Evolutionary conservation across 108 stramenopile genomes (phyloP).

Genomic region (Cyclotella choctawhatcheeana): DNA sequence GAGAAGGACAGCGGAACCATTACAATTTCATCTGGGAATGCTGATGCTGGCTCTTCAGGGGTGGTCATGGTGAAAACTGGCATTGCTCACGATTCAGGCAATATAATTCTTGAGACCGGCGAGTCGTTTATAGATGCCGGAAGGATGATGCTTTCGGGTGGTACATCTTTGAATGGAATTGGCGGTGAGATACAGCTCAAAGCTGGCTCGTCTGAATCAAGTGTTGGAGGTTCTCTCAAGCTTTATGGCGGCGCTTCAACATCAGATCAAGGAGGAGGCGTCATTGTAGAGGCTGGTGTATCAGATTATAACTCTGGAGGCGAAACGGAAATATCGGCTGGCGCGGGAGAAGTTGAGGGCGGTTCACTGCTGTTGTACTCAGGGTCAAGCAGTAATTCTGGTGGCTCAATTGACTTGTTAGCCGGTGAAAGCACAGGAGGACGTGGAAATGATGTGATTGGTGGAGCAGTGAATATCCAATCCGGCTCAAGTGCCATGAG

Average conservation of each 20-base stretch:
- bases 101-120: conserved; percentile 18
- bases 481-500: neutral
- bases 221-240: conserved; percentile 6
- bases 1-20: conserved; percentile 22
- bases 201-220: conserved; percentile 22
- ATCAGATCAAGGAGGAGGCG: conserved; percentile 10
- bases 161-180: conserved; percentile 22
- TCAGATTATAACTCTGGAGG: conserved; percentile 11
- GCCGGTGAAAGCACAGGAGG: neutral
- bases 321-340: conserved; percentile 12
- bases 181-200: conserved; percentile 19
- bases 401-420: conserved; percentile 3
- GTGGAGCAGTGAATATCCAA: neutral
- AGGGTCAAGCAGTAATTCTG: conserved; percentile 26
- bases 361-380: conserved; percentile 29
- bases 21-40: conserved; percentile 11
- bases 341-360: conserved; percentile 24
- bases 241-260: conserved; percentile 11
- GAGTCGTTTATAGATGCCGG: conserved; percentile 20
- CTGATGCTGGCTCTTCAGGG: conserved; percentile 20
- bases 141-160: neutral
- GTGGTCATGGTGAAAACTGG: conserved; percentile 29
- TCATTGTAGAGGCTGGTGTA: conserved; percentile 3
- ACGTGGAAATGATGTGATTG: neutral
- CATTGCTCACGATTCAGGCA: conserved; percentile 4